Evolutionary conservation across 2,329 filamentous ascomycete species (phyloP).

Genomic region (Epichloe aotearoae): DNA sequence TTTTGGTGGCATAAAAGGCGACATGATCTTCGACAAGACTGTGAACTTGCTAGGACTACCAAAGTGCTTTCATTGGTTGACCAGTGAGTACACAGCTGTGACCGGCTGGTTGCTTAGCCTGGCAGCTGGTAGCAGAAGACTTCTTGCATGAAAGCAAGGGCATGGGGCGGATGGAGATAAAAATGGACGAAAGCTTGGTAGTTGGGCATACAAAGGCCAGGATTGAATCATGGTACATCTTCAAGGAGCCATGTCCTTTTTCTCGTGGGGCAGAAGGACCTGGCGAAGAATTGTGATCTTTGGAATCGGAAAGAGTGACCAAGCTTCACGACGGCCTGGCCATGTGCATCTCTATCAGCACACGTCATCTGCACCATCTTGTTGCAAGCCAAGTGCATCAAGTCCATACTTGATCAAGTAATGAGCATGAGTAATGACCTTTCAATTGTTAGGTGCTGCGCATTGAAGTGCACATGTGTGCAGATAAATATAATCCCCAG

Average conservation of each 20-base stretch:
- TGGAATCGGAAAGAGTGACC: not conserved
- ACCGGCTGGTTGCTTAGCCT: not conserved
- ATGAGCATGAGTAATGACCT: too few relatives aligned
- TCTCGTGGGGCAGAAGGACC: not conserved
- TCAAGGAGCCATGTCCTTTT: not conserved
- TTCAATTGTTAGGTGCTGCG: not conserved
- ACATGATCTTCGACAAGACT: slow-evolving; percentile 6
- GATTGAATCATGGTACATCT: not conserved
- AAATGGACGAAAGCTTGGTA: not conserved
- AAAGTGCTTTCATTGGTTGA: not conserved
- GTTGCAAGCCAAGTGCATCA: not conserved
- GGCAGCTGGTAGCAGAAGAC: not conserved
- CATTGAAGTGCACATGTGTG: not conserved
- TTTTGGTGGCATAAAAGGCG: slow-evolving; percentile 11
- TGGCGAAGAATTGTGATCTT: not conserved
- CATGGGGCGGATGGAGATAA: not conserved
- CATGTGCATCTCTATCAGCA: too few relatives aligned
- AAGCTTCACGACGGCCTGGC: not conserved
- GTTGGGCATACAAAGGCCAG: not conserved
- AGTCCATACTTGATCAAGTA: too few relatives aligned
- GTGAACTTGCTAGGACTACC: not conserved
- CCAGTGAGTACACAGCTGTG: not conserved
- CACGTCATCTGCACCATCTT: not conserved
- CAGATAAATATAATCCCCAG: not conserved
- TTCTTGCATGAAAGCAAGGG: not conserved